Evolutionary conservation across 106 monocot species (phyloP), one percentile per base, ranked within the genome.

Genomic region (Chionographis japonica): DNA sequence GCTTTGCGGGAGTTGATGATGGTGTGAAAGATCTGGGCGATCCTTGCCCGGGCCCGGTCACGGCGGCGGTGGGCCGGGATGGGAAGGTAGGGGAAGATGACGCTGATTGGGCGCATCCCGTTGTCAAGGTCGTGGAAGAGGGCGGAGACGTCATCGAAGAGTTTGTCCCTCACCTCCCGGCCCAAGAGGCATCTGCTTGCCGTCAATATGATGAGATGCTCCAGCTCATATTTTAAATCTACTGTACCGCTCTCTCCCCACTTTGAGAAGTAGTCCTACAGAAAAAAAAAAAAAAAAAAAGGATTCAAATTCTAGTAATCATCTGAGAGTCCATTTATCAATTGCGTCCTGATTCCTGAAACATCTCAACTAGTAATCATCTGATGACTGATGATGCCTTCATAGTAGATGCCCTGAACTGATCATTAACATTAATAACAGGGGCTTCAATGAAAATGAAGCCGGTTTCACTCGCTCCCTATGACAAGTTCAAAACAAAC

Each of bases 81-180:
- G 2, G 80, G 80, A 16, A 84, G 84, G 54, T 80, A 73, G 37
- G 80, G 84, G 50, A 84, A 77, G 13, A 80, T 61, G 27, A 80
- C 79, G 55, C 84, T 84, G 65, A 84, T 84, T 16, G 84, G 84
- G 37, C 57, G 75, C 84, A 84, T 84, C 2, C 79, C 84, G 36
- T 79, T 72, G 56, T 84, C 84, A 43, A 84, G 84, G 56, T 84
- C 84, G 51, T 80, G 84, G 68, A 84, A 84, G 63, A 84, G 84
- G 17, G 84, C 80, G 36, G 84, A 79, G 59, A 84, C 84, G 56
- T 84, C 84, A 40, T 76, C 79, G 50, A 84, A 84, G 14, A 84
- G 84, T 42, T 84, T 84, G 69, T 80, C 80, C 57, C 84, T 68
- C 57, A 77, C 84, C 64, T 80, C 84, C 65, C 84, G 72, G 27